Percentiles rank a stretch among this genome's conserved stretches.
These are phyloP conservation scores for Pseudonitzschia delicatissima DNA, from an alignment of 108 stramenopile species.

Conservation along the genomic window DNA sequence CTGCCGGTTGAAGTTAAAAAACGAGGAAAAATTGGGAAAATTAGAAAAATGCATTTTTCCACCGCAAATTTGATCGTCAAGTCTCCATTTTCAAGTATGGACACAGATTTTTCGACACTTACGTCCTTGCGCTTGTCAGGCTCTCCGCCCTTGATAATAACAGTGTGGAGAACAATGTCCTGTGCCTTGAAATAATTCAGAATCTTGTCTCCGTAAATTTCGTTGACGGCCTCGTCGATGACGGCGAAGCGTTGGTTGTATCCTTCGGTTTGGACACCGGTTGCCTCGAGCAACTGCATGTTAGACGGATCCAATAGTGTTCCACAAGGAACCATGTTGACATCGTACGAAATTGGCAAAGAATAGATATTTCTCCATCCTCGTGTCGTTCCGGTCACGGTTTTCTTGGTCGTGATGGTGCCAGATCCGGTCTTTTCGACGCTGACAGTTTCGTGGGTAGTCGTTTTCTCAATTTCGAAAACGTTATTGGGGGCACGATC, in stretches of 20 bases:
- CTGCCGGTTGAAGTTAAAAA: conserved; percentile 20
- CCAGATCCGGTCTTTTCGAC: conserved; percentile 60
- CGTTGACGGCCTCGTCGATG: conserved; percentile 73
- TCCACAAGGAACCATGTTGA: conserved; percentile 80
- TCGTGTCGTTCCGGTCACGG: conserved; percentile 59
- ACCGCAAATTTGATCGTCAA: background rate
- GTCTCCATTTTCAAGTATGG: background rate
- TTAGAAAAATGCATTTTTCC: background rate
- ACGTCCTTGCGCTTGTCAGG: conserved; percentile 76
- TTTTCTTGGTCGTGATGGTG: conserved; percentile 79
- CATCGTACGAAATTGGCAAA: conserved; percentile 87
- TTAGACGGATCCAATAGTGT: conserved; percentile 73
- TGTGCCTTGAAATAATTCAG: conserved; percentile 56
- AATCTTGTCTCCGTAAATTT: conserved; percentile 66
- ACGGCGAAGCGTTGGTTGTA: conserved; percentile 86
- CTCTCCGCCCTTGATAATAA: conserved; percentile 74
- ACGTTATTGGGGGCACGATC: conserved; percentile 86
- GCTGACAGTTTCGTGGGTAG: conserved; percentile 43
- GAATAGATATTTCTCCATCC: conserved; percentile 89
- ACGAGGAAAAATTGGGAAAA: conserved; percentile 1
- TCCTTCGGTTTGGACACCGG: conserved; percentile 72
- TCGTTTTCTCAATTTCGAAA: conserved; percentile 74
- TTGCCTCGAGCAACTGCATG: conserved; percentile 71
- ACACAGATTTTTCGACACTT: conserved; percentile 18
- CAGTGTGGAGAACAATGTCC: conserved; percentile 64